These are phyloP conservation scores for Aphanomyces stellatus DNA, from an alignment of 352 stramenopile genomes.

Conservation along the genomic window DNA sequence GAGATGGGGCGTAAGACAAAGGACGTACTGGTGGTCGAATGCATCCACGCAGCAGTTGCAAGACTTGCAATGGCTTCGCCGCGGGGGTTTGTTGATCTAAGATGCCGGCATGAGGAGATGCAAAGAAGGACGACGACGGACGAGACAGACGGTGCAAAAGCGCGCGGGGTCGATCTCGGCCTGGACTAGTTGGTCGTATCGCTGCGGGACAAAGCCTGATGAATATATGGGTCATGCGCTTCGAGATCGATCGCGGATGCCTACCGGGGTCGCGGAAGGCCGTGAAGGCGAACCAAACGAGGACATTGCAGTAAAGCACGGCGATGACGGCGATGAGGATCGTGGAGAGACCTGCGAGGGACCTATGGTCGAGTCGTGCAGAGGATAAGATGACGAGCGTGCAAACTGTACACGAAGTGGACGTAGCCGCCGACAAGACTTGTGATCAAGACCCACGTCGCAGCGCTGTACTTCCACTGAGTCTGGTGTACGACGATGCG, in stretches of 20 bases:
- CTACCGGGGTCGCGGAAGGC: conserved; percentile 17
- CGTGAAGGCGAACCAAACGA: conserved; percentile 17
- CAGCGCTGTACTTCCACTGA: conserved; percentile 8
- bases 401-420: conserved; percentile 8
- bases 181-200: conserved; percentile 13
- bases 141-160: conserved; percentile 13
- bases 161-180: neutral
- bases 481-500: conserved; percentile 10
- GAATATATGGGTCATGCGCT: neutral
- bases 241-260: neutral
- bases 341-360: neutral
- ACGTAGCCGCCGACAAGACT: conserved; percentile 1
- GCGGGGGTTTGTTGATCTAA: conserved; percentile 10
- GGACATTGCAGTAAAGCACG: conserved; percentile 5
- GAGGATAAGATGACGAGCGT: neutral
- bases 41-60: conserved; percentile 17
- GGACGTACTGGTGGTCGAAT: conserved; percentile 20
- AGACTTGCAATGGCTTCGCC: conserved; percentile 8
- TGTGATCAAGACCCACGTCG: conserved; percentile 5
- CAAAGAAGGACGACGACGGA: neutral
- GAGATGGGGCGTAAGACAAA: neutral
- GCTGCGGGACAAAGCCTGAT: conserved; percentile 11
- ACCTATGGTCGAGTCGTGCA: too few species aligned
- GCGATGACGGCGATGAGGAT: neutral
- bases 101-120: neutral